Evolutionary conservation across 1,139 yeast species (phyloP), one percentile per base, ranked within the genome.

Genomic region (Pichia sp.): DNA sequence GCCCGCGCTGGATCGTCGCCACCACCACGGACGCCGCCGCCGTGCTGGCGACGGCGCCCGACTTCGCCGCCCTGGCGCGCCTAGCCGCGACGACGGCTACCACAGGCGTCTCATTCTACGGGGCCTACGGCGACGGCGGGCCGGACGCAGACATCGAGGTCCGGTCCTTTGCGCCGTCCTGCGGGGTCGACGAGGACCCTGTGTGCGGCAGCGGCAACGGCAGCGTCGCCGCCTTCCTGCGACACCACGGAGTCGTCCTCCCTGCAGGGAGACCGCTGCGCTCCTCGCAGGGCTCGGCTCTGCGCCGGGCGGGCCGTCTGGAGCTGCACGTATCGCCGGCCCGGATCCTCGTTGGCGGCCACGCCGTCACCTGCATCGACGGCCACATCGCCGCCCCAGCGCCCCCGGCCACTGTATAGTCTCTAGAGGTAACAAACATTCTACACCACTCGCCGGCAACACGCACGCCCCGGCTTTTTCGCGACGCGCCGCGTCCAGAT

Each of bases 201-300:
- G 82, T 77, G 4, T 78, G 82, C 64, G 83, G 82, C 3, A 72
- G 77, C 58, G 82, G 82, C 11, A 71, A 76, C 11, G 78, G 72
- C 53, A 49, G 55, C 46, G 54, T 51, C 3, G 49, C 54, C 16
- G 41, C 54, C 11, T 54, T 54, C 7, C 34, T 54, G 8, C 42
- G 47, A 8, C 34, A 31, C 34, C 34, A 31, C 34, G 4, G 23
- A 19, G 23, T 19, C 23, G 23, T 19, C 23, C 23, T 19, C 23
- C 23, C 23, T 2, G 23, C 23, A 3, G 23, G 23, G 23, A 19
- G n/a, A 3, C 44, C 23, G 11, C 8, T 45, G 23, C 19, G 5
- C 7, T 53, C 57, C 13, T 30, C 47, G 5, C 56, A 52, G 34
- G 55, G 55, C 8, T 7, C 11, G 6, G 26, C 8, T 3, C 40